Conservation (phyloP, 345 rosid species). For the Citrus unshiu region DNA sequence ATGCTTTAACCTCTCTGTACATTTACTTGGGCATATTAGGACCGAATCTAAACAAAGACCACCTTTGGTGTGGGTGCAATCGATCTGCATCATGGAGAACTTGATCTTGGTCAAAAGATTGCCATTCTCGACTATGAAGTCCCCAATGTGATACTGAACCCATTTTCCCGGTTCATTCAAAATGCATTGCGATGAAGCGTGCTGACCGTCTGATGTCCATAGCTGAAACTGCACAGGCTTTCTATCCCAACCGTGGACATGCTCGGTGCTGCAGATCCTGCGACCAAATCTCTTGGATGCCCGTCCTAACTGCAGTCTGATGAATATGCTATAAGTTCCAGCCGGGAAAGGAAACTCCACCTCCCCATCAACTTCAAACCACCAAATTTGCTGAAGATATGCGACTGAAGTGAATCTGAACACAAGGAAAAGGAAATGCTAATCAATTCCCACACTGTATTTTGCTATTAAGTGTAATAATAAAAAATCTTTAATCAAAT, state of each 20-base stretch:
- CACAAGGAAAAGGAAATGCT: conserved; percentile 5
- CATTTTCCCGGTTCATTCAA: conserved; percentile 68
- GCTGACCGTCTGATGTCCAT: conserved; percentile 83
- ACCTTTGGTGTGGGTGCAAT: conserved; percentile 98
- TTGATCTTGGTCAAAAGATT: conserved; percentile 44
- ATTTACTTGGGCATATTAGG: conserved; percentile 61
- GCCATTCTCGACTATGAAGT: conserved; percentile 51
- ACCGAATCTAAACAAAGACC: conserved; percentile 88
- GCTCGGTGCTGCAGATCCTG: conserved; percentile 60
- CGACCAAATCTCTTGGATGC: conserved; percentile 65
- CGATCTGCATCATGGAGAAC: conserved; percentile 91
- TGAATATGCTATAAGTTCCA: conserved; percentile 77
- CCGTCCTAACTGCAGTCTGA: conserved; percentile 80
- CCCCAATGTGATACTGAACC: conserved; percentile 80
- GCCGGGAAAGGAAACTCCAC: conserved; percentile 87
- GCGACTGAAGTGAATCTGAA: conserved; percentile 72
- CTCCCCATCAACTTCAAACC: conserved; percentile 90
- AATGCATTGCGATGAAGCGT: conserved; percentile 64
- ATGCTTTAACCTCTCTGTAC: conserved; percentile 54
- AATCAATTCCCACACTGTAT: conserved; percentile 11
- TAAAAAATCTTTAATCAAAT: not conserved
- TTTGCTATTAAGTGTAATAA: not conserved
- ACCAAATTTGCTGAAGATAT: conserved; percentile 95
- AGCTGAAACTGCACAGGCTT: conserved; percentile 89
- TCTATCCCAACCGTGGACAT: conserved; percentile 88